Base-by-base conservation (phyloP, 805 yeast genomes). In the Priceomyces medius region DNA sequence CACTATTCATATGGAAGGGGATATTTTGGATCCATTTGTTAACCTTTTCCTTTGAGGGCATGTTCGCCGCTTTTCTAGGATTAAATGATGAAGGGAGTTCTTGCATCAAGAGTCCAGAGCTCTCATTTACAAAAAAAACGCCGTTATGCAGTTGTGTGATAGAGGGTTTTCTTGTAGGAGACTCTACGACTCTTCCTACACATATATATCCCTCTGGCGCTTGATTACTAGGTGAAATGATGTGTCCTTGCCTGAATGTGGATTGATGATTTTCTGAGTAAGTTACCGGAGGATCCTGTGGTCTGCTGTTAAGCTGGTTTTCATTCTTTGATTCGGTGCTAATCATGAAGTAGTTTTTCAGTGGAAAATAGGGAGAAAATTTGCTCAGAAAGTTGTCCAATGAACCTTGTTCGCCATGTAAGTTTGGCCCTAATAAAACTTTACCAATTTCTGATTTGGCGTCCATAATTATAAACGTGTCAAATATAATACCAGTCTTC, bases 11-110 rank as follows among this genome's bases (percentile, higher is more conserved):
- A 38, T 61, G 68, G 7, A 71, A 54, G 1, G 90, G 90, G 3
- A 85, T 73, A 20, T 70, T 67, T 3, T 64, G 63, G 26, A 85
- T 73, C 93, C 93, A 85, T 5, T 58, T 63, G 28, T 68, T 68
- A 1, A 85, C 85, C 51, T 85, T 85, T 51, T 85, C 91, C 36
- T 61, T 66, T 46, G 73, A 76, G 1, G 80, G 71, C 89, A 85
- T 84, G 56, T 79, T 81, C 7, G 74, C 63, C 2, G 80, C 79
- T 21, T 61, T 61, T 52, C 88, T 68, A 9, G 91, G 91, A 44
- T 83, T 74, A 54, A 85, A 83, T 10, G 54, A 52, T 1, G 64
- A 45, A 1, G 84, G 82, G 40, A 78, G 71, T 16, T 39, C 49
- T n/a, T 42, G 37, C 16, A n/a, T 21, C 12, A 35, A 10, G 2